phyloP scores from a whole-genome alignment of 176 grass and related monocot genomes.

The Musa schizocarpa region DNA sequence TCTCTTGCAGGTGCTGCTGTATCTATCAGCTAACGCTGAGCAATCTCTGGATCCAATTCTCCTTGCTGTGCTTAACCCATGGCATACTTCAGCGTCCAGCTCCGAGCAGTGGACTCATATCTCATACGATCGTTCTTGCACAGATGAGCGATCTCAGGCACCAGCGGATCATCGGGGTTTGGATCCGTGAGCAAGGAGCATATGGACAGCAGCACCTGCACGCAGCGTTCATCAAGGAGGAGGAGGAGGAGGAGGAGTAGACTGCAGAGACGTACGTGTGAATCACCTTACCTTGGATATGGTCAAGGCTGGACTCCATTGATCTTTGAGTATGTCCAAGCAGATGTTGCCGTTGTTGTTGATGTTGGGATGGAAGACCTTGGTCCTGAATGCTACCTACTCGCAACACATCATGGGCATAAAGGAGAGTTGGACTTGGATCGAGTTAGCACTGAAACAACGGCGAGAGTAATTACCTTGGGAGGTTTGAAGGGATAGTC shows the following conservation, averaged over 20 bases:
- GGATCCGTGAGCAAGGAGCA: neutral
- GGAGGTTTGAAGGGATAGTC: conserved; percentile 5
- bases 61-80: neutral
- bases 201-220: neutral
- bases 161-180: neutral
- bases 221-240: too few species aligned
- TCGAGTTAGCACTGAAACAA: neutral
- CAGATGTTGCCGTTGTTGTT: conserved; percentile 2
- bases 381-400: conserved; percentile 3
- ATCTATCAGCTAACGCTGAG: too few species aligned
- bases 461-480: neutral
- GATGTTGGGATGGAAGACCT: conserved; percentile 10
- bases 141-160: neutral
- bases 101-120: neutral
- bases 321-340: conserved; percentile 6
- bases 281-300: neutral
- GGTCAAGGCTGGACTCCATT: conserved; percentile 3
- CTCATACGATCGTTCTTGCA: neutral
- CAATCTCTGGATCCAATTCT: too few species aligned
- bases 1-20: too few species aligned
- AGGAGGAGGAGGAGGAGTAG: too few species aligned
- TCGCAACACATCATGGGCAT: neutral
- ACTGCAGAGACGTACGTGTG: too few species aligned
- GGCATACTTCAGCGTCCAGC: neutral
- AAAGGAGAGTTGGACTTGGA: neutral